phyloP scores from a whole-genome alignment of 1,284 basidiomycete species.

The Puccinia horiana region DNA sequence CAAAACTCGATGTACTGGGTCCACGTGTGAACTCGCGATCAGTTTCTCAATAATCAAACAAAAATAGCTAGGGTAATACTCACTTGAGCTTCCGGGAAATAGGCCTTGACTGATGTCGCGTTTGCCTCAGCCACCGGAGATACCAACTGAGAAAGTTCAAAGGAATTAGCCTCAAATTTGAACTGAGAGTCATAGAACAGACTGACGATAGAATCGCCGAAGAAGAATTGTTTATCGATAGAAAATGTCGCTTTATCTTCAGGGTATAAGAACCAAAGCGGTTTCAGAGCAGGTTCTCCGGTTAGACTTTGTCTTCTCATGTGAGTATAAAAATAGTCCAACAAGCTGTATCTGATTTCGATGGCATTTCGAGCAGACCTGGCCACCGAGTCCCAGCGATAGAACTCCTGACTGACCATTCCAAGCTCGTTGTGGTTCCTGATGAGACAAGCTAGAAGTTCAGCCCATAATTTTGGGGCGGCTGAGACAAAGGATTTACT shows the following conservation, averaged over 20 bases:
- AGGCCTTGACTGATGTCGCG: slow-evolving; percentile 66
- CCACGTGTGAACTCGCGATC: neutral
- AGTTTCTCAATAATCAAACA: neutral
- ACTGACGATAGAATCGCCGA: slow-evolving; percentile 65
- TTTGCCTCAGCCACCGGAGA: slow-evolving; percentile 70
- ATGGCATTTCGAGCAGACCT: slow-evolving; percentile 67
- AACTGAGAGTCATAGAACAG: neutral
- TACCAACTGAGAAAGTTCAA: slow-evolving; percentile 60
- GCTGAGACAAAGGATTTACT: slow-evolving; percentile 56
- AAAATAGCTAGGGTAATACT: slow-evolving; percentile 55
- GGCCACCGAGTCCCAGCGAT: slow-evolving; percentile 67
- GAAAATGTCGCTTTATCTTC: slow-evolving; percentile 67
- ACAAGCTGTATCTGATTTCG: slow-evolving; percentile 68
- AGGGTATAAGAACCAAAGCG: slow-evolving; percentile 75
- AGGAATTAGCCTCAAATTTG: neutral
- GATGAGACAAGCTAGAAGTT: slow-evolving; percentile 65
- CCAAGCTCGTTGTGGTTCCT: slow-evolving; percentile 66
- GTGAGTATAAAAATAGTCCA: slow-evolving; percentile 73
- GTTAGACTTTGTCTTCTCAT: slow-evolving; percentile 67
- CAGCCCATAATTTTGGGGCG: slow-evolving; percentile 57
- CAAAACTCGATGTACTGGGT: slow-evolving; percentile 63
- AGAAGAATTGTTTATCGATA: slow-evolving; percentile 70
- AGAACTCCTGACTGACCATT: slow-evolving; percentile 66
- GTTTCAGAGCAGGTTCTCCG: slow-evolving; percentile 70
- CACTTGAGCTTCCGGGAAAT: slow-evolving; percentile 68